These are phyloP conservation scores for Cudoniella acicularis DNA, from an alignment of 495 filamentous ascomycete genomes.

Conservation along the genomic window DNA sequence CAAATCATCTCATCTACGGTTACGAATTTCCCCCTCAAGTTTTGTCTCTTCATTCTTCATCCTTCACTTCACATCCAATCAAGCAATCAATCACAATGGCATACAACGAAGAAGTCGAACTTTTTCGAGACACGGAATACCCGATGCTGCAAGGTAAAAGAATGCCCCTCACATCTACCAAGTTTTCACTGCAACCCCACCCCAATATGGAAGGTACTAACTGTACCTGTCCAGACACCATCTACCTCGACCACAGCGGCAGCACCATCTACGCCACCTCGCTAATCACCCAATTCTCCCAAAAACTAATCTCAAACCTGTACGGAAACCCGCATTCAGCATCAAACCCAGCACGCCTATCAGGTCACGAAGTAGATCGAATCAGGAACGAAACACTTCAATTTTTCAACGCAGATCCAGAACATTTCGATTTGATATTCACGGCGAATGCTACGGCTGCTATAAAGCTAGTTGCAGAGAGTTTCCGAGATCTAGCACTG, in stretches of 20 bases:
- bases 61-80: no score
- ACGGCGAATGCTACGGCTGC: constrained; percentile 66
- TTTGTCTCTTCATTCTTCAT: no score
- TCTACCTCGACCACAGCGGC: constrained; percentile 73
- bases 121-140: constrained; percentile 38
- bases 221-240: constrained; percentile 28
- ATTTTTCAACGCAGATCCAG: constrained; percentile 60
- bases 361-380: constrained; percentile 56
- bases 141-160: constrained; percentile 37
- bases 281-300: constrained; percentile 53
- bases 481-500: constrained; percentile 50
- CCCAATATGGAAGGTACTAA: not conserved
- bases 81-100: not conserved
- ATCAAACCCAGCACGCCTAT: constrained; percentile 58
- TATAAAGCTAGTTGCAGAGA: constrained; percentile 66
- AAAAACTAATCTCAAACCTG: constrained; percentile 53
- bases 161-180: not conserved
- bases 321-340: constrained; percentile 76
- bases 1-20: no score
- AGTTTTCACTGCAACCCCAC: not conserved
- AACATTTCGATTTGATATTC: constrained; percentile 66
- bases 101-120: constrained; percentile 25
- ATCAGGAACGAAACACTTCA: constrained; percentile 54
- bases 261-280: constrained; percentile 69
- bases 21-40: no score